Conservation (phyloP, 768 basidiomycete species). For the Sistotremastrum niveocremeum region DNA sequence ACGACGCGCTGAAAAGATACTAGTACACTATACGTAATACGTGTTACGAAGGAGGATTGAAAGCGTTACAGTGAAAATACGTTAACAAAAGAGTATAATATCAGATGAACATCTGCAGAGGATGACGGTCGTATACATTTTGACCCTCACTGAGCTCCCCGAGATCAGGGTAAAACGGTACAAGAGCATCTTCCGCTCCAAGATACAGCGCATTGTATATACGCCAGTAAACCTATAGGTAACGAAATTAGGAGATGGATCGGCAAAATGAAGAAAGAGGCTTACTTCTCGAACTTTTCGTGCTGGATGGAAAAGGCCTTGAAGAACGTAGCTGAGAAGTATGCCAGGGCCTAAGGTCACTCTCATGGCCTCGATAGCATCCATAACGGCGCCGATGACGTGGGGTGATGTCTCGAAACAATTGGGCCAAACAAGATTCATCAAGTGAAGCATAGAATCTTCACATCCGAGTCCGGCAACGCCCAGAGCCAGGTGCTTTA, state of each 20-base stretch:
- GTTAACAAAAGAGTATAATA: no score
- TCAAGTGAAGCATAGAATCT: conserved; percentile 93
- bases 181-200: conserved; percentile 80
- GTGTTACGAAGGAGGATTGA: no score
- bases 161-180: conserved; percentile 90
- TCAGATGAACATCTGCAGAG: conserved; percentile 72
- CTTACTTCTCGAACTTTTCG: conserved; percentile 89
- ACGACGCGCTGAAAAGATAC: no score
- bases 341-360: conserved; percentile 91
- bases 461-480: conserved; percentile 96
- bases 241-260: not conserved
- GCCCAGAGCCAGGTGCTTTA: conserved; percentile 94
- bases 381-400: conserved; percentile 97
- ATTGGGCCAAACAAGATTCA: conserved; percentile 99
- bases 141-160: conserved; percentile 83
- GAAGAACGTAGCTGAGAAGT: conserved; percentile 80
- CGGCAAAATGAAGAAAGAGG: conserved; percentile 1
- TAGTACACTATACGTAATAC: no score
- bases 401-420: conserved; percentile 98
- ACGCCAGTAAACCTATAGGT: conserved; percentile 67
- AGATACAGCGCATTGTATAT: conserved; percentile 91
- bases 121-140: conserved; percentile 78
- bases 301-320: conserved; percentile 95
- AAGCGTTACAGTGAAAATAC: no score
- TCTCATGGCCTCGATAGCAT: conserved; percentile 94